Evolutionary conservation across 768 basidiomycete species (phyloP).

Genomic region (Pisolithus albus): DNA sequence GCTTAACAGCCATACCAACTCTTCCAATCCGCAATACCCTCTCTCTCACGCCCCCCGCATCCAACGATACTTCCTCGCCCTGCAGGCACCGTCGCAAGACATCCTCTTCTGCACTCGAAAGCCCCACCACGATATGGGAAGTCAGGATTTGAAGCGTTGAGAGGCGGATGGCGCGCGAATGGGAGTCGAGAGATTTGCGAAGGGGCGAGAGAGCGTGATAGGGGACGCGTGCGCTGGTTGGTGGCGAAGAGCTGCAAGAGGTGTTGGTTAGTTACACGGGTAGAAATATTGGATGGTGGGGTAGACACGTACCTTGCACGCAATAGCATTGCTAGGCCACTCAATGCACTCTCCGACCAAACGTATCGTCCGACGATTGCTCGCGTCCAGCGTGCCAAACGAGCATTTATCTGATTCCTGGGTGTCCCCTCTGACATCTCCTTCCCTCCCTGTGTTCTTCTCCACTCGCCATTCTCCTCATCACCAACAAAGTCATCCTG

Average conservation of each 20-base stretch:
- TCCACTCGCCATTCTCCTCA: conserved; percentile 26
- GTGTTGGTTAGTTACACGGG: no score
- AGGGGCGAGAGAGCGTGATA: conserved; percentile 7
- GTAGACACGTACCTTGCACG: conserved; percentile 37
- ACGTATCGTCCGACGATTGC: conserved; percentile 45
- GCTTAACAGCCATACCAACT: conserved; percentile 54
- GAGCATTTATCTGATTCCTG: conserved; percentile 36
- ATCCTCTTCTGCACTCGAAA: conserved; percentile 39
- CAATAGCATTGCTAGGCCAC: conserved; percentile 44
- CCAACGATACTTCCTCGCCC: conserved; percentile 75
- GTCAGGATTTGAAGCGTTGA: conserved; percentile 57
- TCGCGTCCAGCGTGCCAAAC: conserved; percentile 40
- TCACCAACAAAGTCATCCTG: background rate
- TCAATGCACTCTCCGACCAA: conserved; percentile 50
- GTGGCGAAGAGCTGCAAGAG: no score
- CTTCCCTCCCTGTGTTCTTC: no score
- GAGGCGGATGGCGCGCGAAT: conserved; percentile 61
- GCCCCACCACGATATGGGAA: conserved; percentile 39
- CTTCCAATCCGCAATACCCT: conserved; percentile 72
- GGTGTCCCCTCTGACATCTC: conserved; percentile 12
- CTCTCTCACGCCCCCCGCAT: conserved; percentile 78
- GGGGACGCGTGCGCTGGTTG: no score
- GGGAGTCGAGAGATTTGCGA: conserved; percentile 62
- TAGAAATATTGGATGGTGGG: no score
- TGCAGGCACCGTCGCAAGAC: conserved; percentile 62